Evolutionary conservation across 306 rosid genomes (phyloP), one percentile per base, ranked within the genome.

Genomic region (Glycine soja): DNA sequence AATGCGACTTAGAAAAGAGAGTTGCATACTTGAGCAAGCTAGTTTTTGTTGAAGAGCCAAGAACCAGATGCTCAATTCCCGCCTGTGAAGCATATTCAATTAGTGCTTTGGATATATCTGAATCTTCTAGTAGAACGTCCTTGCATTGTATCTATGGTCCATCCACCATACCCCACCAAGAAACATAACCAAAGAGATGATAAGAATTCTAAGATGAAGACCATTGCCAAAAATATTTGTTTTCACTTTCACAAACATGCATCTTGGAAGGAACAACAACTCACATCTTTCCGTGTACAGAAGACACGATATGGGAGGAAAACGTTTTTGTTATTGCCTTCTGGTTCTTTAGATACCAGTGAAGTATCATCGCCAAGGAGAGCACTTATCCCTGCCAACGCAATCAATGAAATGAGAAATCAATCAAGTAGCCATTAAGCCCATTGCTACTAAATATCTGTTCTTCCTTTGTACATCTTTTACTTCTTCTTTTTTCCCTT

Each of bases 241-340:
- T 32, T 30, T 12, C 43, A 62, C 12, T 30, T 24, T 16, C 66
- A 5, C 15, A 67, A 66, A 51, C 16, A 64, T 64, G 15, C 13
- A 8, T 38, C 40, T 42, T 7, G 43, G 10, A 9, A 40, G 36
- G 51, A 52, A 77, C 52, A 77, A 24, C 10, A 65, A 69, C 95
- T 89, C 86, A 95, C 98, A 87, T 93, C 97, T 79, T 93, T 95
- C 12, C 98, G 91, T 9, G 94, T 89, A 43, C 97, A 95, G 70
- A 90, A 95, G 76, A 93, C 94, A 3, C 97, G 94, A 84, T 91
- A 93, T 50, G 97, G 97, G 46, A 88, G 92, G 88, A 95, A 88
- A 82, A 95, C 8, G 14, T 84, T 95, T 77, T 45, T 90, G 80
- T 90, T 72, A 10, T 73, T 89, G 47, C 30, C 30, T 24, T 90